These are phyloP conservation scores for Penicillium frequentans DNA, from an alignment of 2,329 filamentous ascomycete species.

Conservation along the genomic window DNA sequence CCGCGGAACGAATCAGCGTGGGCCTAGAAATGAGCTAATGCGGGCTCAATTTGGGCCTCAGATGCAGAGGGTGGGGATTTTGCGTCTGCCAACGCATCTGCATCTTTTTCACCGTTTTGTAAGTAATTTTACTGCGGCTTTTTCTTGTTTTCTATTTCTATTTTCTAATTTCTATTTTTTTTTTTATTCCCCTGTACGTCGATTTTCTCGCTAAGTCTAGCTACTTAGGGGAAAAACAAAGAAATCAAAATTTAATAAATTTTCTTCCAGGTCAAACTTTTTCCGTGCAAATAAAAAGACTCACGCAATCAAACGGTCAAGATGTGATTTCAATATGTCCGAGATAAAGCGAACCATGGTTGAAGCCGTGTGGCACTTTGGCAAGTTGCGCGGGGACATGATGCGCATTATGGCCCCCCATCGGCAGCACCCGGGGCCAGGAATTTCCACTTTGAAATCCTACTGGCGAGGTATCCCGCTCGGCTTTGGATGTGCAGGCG, in stretches of 20 bases:
- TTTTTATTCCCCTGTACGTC: background rate
- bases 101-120: constrained; percentile 6
- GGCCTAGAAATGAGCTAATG: constrained; percentile 16
- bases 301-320: no score
- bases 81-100: constrained; percentile 24
- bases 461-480: background rate
- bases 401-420: constrained; percentile 3
- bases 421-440: constrained; percentile 8
- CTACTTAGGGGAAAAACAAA: background rate
- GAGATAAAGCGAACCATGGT: constrained; percentile 17
- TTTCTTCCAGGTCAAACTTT: no score
- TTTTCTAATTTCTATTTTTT: background rate
- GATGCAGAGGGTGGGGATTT: constrained; percentile 9
- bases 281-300: no score
- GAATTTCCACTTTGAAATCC: background rate
- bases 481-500: constrained; percentile 3
- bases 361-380: background rate
- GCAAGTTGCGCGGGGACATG: background rate
- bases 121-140: constrained; percentile 4
- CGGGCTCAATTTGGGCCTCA: constrained; percentile 21
- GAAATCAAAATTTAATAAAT: background rate
- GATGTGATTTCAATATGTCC: background rate
- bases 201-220: background rate
- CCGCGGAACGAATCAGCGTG: constrained; percentile 13
- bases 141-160: background rate